Evolutionary conservation across 108 stramenopile species (phyloP), one percentile per base, ranked within the genome.

Genomic region (Nannochloropsis salina): DNA sequence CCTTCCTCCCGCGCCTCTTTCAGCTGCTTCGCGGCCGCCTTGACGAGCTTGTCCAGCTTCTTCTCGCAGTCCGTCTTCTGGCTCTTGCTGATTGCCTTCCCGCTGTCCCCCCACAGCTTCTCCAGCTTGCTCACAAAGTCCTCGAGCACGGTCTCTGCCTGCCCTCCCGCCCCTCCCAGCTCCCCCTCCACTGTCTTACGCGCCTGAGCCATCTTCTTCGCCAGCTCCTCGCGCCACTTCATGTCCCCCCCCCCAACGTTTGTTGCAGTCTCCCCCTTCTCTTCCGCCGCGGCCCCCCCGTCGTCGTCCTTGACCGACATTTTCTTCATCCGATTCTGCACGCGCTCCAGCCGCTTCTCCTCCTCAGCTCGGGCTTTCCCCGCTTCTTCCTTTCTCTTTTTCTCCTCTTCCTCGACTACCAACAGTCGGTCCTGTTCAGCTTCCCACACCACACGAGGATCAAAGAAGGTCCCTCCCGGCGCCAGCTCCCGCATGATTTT

Each of bases 1-100:
- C 41, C 81, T 82, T 89, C 85, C 85, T 82, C 85, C 31, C 42
- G 44, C 82, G 85, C 86, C 81, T 86, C 61, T n/a, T 74, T 74
- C 61, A 74, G 61, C n/a, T 74, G 61, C 61, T 74, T 44, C 84
- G n/a, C 61, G 15, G 61, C 61, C 61, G 61, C n/a, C 61, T 74
- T 74, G 61, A n/a, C 61, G 20, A 74, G 4, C n/a, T 74, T 74
- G 20, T 74, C 61, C 20, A 74, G 61, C 61, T 74, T 74, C 61
- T 74, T 74, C n/a, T 74, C 61, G n/a, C 15, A n/a, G 20, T 74
- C 61, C 61, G 61, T 74, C 8, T 74, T 74, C 61, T 74, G 61
- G 61, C 61, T 74, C 61, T 74, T 74, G 61, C 61, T 74, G n/a
- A 4, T 74, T 74, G 61, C 61, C 61, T 74, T 74, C 20, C 15